phyloP scores from a whole-genome alignment of 163 green algal species.

The Picocystis sp. region DNA sequence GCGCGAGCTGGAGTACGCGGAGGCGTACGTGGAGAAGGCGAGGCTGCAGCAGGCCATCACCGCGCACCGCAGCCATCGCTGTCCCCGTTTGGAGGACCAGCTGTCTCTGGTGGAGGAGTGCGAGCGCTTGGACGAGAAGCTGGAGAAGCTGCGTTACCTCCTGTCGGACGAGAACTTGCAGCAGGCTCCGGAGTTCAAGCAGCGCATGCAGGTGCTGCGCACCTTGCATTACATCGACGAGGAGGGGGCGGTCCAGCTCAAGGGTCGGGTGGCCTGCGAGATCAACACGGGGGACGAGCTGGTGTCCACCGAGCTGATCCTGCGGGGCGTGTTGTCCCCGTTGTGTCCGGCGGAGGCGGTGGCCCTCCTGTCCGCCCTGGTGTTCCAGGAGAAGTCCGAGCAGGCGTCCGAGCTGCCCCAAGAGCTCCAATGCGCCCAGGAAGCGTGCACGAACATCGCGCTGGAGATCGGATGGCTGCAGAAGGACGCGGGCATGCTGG shows the following conservation, averaged over 20 bases:
- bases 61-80: not conserved
- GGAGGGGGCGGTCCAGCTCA: conserved; percentile 37
- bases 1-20: conserved; percentile 24
- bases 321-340: conserved; percentile 56
- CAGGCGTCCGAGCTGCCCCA: conserved; percentile 34
- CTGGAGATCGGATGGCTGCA: conserved; percentile 1
- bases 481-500: conserved; percentile 24
- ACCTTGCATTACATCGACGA: conserved; percentile 17
- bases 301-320: conserved; percentile 78
- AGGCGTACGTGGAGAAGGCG: conserved; percentile 11
- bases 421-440: conserved; percentile 14
- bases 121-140: conserved; percentile 9
- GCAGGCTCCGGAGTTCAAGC: conserved; percentile 82
- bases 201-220: conserved; percentile 53
- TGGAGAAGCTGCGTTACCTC: conserved; percentile 34
- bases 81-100: not conserved
- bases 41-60: conserved; percentile 8
- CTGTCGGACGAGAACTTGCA: conserved; percentile 63
- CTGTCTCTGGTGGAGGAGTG: not conserved
- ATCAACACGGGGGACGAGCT: conserved; percentile 71
- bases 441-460: not conserved
- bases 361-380: conserved; percentile 69
- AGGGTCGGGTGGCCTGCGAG: conserved; percentile 60
- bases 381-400: conserved; percentile 69
- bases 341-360: conserved; percentile 65